Base-by-base conservation (phyloP, 2,329 filamentous ascomycete species). In the Fusarium mangiferae region DNA sequence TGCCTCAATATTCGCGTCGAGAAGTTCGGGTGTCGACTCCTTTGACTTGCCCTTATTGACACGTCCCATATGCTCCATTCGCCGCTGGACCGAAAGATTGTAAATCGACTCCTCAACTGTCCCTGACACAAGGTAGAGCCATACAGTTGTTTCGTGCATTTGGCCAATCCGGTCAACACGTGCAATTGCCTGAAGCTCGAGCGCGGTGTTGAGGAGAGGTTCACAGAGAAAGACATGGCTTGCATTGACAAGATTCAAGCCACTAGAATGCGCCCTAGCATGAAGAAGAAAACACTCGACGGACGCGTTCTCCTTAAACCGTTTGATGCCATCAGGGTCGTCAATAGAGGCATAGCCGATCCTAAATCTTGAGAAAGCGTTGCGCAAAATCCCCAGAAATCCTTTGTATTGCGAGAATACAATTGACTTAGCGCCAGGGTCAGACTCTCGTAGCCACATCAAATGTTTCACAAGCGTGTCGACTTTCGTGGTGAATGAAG, bases 91-190 rank as follows among this genome's bases (percentile, higher is more conserved):
- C 0, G 94, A 96, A 39, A 98, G 89, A 67, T 95, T 90, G 83
- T 98, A 95, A 71, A 98, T 97, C 4, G 93, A 93, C 83, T 97
- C 93, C 80, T 99, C 96, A 0, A 98, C 94, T 0, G 96, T 97
- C 58, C 93, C 94, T 22, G 92, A 90, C n/a, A 98, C 90, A 6
- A 98, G 88, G 80, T 98, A 98, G 82, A 98, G 92, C 93, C 95
- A 98, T 3, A 98, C 95, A 1, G 94, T 98, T 1, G 96, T 99
- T 74, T 93, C 89, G 58, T 93, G 91, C 72, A 92, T 88, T 82
- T 98, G 96, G 0, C 96, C 96, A 72, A 99, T 99, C 41, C 96
- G 91, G 80, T 99, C 95, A 3, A 99, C 95, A 63, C 96, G 92
- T 2, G 96, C 95, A 78, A 98, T 97, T 20, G 95, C 96, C 82